A percentile compares a stretch with the other conserved stretches of the same genome.
phyloP scores from a whole-genome alignment of 306 rosid genomes.

The Vigna hirtella region DNA sequence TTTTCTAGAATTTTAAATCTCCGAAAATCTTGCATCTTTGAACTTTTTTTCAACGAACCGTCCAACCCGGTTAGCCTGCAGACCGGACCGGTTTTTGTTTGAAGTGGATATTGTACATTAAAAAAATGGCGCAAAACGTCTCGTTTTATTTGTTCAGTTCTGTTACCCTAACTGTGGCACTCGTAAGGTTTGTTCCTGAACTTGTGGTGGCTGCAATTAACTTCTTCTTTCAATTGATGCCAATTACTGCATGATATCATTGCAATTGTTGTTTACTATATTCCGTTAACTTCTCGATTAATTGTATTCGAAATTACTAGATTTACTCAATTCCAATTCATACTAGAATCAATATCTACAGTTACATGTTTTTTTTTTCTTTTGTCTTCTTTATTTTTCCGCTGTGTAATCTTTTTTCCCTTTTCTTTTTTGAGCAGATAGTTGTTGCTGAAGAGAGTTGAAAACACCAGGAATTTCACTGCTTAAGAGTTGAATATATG shows the following conservation, averaged over 20 bases:
- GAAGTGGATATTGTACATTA: not conserved
- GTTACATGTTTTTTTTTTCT: no score
- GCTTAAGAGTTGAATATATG: conserved; percentile 24
- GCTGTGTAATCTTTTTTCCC: not conserved
- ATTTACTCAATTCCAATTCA: not conserved
- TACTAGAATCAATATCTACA: not conserved
- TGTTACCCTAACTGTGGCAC: not conserved
- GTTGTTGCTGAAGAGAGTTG: conserved; percentile 3
- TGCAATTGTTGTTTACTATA: not conserved
- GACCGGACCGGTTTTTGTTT: not conserved
- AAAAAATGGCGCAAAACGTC: not conserved
- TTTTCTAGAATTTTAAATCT: not conserved
- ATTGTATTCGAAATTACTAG: not conserved
- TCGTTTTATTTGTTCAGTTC: no score
- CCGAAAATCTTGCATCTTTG: not conserved
- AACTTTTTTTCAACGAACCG: not conserved
- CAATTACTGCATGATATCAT: no score
- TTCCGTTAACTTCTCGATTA: not conserved
- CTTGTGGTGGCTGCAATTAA: conserved; percentile 13
- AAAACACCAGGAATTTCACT: conserved; percentile 8
- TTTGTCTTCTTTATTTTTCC: not conserved
- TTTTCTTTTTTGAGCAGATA: not conserved
- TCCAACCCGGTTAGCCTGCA: not conserved
- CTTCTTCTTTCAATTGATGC: not conserved
- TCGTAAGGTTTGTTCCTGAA: not conserved